Evolutionary conservation across 2,329 filamentous ascomycete genomes (phyloP).

Genomic region (Chaetomium sp.): DNA sequence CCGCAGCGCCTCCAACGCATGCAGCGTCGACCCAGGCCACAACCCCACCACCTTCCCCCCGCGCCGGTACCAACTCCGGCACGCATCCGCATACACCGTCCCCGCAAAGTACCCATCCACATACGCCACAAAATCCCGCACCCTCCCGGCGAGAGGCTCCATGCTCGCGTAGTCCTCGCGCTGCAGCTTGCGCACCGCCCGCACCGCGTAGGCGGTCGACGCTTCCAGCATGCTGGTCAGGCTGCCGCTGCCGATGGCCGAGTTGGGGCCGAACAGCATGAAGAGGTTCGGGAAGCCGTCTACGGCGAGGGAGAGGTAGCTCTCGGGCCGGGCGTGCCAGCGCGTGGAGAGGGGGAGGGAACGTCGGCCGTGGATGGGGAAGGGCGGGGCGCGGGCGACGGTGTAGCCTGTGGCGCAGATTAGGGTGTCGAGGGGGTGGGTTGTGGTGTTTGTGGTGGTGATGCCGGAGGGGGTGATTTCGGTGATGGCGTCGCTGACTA

Average conservation of each 20-base stretch:
- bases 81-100: constrained; percentile 52
- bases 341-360: constrained; percentile 43
- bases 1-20: constrained; percentile 47
- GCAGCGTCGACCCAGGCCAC: constrained; percentile 51
- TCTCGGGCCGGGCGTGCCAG: constrained; percentile 45
- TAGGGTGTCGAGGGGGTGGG: constrained; percentile 48
- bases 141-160: constrained; percentile 46
- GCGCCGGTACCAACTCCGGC: constrained; percentile 57
- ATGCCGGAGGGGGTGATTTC: constrained; percentile 44
- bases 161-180: constrained; percentile 50
- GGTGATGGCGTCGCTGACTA: constrained; percentile 42
- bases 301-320: constrained; percentile 50
- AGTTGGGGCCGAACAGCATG: constrained; percentile 53
- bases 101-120: constrained; percentile 51
- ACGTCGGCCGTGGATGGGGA: constrained; percentile 45
- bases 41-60: constrained; percentile 46
- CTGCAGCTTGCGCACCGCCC: constrained; percentile 51
- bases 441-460: constrained; percentile 30
- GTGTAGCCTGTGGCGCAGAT: constrained; percentile 53
- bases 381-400: constrained; percentile 45
- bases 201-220: constrained; percentile 52
- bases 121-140: constrained; percentile 52
- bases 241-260: constrained; percentile 50
- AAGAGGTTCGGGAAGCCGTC: constrained; percentile 54
- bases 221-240: constrained; percentile 51